Evolutionary conservation across 139 green algal species (phyloP).

Genomic region (Pedinophyceae sp.): DNA sequence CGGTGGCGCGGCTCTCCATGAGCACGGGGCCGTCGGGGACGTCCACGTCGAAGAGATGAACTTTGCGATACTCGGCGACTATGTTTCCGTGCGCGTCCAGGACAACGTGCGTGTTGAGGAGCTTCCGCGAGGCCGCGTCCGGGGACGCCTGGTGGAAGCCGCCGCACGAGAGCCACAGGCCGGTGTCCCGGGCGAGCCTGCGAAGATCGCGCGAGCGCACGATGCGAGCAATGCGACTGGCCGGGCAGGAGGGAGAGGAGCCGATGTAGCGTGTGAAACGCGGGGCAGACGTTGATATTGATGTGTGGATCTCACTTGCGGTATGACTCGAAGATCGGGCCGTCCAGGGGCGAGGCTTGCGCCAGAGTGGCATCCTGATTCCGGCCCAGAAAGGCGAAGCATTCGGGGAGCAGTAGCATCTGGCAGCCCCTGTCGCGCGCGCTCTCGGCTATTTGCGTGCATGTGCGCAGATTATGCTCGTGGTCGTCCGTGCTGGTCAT

Average conservation of each 20-base stretch:
- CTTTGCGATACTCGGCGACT: conserved; percentile 39
- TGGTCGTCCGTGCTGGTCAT: conserved; percentile 4
- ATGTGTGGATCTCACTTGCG: conserved; percentile 30
- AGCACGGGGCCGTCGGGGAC: conserved; percentile 54
- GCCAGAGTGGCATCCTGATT: conserved; percentile 14
- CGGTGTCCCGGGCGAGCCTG: conserved; percentile 14
- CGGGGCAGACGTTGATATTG: neutral
- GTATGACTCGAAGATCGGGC: conserved; percentile 56
- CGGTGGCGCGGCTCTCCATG: conserved; percentile 40
- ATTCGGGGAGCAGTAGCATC: conserved; percentile 91
- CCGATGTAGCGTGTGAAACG: neutral
- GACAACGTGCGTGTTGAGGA: conserved; percentile 82
- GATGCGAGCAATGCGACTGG: neutral
- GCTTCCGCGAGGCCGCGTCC: conserved; percentile 33
- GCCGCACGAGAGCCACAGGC: conserved; percentile 81
- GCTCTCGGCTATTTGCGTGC: conserved; percentile 2
- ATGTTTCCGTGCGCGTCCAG: conserved; percentile 38
- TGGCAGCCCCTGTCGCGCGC: conserved; percentile 14
- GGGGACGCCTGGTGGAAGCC: conserved; percentile 67
- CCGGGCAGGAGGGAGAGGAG: neutral
- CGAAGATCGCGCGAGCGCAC: neutral
- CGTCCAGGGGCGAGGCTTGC: conserved; percentile 51
- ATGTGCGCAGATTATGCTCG: neutral
- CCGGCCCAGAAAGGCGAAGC: conserved; percentile 73
- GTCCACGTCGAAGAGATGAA: conserved; percentile 17